Conservation (phyloP, 2,329 filamentous ascomycete species). For the Ophiocordyceps camponoti-leonardi region DNA sequence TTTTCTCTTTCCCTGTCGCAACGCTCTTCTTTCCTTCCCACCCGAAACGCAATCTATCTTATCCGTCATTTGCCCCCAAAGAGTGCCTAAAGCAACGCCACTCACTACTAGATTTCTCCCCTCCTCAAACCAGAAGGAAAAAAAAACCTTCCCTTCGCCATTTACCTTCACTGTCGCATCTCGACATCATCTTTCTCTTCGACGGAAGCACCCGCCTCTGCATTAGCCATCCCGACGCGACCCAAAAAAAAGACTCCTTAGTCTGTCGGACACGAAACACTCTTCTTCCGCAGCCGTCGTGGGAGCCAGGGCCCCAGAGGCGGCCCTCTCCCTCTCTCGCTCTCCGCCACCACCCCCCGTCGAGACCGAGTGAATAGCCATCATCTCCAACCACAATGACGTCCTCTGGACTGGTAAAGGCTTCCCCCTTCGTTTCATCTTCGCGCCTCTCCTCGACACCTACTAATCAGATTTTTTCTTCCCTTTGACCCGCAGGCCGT, state of each 20-base stretch:
- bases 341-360: background rate
- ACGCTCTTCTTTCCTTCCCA: no score
- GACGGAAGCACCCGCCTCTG: no score
- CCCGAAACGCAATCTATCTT: background rate
- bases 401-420: background rate
- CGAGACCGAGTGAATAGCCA: background rate
- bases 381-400: background rate
- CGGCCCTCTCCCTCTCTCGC: no score
- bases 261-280: no score
- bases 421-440: background rate
- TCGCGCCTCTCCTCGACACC: background rate
- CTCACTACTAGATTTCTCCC: no score
- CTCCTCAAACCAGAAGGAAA: no score
- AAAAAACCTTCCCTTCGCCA: no score
- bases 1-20: no score
- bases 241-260: no score
- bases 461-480: background rate
- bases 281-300: background rate
- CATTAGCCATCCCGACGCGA: no score
- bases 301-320: background rate
- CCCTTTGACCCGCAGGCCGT: constrained; percentile 8
- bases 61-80: background rate
- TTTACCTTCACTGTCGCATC: no score
- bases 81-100: background rate
- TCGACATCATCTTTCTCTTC: no score